A percentile compares a stretch with the other conserved stretches of the same genome.
phyloP scores from a whole-genome alignment of 2,329 filamentous ascomycete genomes.

The Penicillium hesseltinei region DNA sequence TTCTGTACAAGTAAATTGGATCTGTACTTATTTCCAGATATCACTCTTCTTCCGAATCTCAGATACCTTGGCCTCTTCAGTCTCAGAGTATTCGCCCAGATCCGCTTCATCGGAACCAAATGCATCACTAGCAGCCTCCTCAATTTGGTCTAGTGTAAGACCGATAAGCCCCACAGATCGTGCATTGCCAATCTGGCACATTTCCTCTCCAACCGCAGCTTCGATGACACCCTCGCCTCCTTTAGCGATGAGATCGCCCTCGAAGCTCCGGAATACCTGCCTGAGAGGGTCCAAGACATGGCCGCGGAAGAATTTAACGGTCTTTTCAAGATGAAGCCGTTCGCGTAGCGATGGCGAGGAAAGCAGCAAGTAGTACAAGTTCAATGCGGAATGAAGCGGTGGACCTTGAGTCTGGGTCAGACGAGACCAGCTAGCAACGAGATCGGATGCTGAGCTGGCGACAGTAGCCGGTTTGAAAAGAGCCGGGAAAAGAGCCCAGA shows the following conservation, averaged over 20 bases:
- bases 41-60: conserved; percentile 29
- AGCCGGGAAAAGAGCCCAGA: conserved; percentile 47
- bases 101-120: conserved; percentile 31
- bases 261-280: conserved; percentile 31
- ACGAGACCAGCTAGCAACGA: conserved; percentile 47
- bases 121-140: conserved; percentile 30
- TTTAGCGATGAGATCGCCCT: conserved; percentile 32
- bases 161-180: conserved; percentile 36
- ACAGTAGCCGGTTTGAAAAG: conserved; percentile 52
- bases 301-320: conserved; percentile 32
- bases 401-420: conserved; percentile 48
- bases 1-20: background rate
- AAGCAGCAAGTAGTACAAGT: conserved; percentile 58
- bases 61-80: conserved; percentile 29
- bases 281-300: conserved; percentile 36
- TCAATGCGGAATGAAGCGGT: conserved; percentile 57
- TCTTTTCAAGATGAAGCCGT: conserved; percentile 46
- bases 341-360: conserved; percentile 50
- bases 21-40: conserved; percentile 8
- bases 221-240: conserved; percentile 40
- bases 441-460: conserved; percentile 38
- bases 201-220: conserved; percentile 35
- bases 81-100: conserved; percentile 27
- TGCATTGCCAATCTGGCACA: conserved; percentile 35
- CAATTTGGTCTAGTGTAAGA: conserved; percentile 37